Evolutionary conservation across 495 filamentous ascomycete genomes (phyloP).

Genomic region (Penicillium dipodomyicola): DNA sequence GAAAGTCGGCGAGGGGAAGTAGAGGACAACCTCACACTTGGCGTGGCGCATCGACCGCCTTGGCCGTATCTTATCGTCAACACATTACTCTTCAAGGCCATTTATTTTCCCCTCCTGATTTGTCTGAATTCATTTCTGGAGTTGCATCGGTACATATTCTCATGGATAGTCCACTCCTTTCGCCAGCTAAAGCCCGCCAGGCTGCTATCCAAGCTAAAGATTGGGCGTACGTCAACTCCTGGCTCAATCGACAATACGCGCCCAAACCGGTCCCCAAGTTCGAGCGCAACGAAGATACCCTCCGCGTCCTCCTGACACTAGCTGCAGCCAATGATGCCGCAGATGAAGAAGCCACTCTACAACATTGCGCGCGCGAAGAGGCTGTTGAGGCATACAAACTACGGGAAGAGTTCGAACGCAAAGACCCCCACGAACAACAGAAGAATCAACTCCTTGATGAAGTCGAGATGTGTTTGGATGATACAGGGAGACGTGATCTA

Average conservation of each 20-base stretch:
- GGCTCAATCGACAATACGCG: constrained; percentile 68
- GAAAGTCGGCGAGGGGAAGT: constrained; percentile 17
- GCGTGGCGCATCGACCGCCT: constrained; percentile 24
- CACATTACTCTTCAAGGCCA: constrained; percentile 2
- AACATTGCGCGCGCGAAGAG: constrained; percentile 46
- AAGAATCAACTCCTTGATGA: constrained; percentile 41
- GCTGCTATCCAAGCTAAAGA: constrained; percentile 65
- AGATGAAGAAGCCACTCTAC: constrained; percentile 66
- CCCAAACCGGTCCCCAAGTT: constrained; percentile 63
- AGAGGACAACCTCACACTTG: constrained; percentile 20
- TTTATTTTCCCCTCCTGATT: constrained; percentile 5
- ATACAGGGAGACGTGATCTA: constrained; percentile 32
- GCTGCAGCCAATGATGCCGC: constrained; percentile 76
- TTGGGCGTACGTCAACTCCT: constrained; percentile 83
- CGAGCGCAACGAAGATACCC: constrained; percentile 81
- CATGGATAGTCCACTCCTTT: constrained; percentile 43
- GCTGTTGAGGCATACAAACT: constrained; percentile 35
- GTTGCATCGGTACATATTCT: constrained; percentile 9
- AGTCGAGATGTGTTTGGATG: constrained; percentile 41
- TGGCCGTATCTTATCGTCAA: constrained; percentile 26
- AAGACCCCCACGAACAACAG: constrained; percentile 30
- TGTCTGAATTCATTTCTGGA: background rate
- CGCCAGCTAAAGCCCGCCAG: constrained; percentile 48
- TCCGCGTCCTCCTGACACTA: constrained; percentile 72
- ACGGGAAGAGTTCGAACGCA: constrained; percentile 28